These are phyloP conservation scores for Dysphania ambrosioides DNA, from an alignment of 148 eudicot species.

Conservation along the genomic window DNA sequence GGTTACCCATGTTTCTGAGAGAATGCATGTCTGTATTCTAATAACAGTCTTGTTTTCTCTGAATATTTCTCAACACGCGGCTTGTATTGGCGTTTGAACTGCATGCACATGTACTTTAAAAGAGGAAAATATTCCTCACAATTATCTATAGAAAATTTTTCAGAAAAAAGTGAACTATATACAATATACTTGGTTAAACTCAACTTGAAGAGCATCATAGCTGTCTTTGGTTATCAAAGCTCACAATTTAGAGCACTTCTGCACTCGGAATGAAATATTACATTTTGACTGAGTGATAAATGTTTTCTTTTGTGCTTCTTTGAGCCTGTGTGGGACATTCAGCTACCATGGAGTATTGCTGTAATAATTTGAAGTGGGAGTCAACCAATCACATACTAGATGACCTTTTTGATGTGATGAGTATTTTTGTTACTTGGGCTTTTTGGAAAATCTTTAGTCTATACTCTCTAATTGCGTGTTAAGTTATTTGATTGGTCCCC, in stretches of 20 bases:
- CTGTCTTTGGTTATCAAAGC: background rate
- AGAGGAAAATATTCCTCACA: background rate
- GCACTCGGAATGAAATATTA: background rate
- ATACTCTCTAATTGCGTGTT: background rate
- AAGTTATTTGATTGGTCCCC: too few relatives aligned
- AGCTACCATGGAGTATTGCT: background rate
- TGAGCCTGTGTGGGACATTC: background rate
- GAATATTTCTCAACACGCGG: background rate
- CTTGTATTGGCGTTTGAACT: background rate
- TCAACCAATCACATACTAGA: background rate
- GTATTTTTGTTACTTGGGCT: background rate
- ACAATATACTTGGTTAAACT: background rate
- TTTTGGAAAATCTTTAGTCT: background rate
- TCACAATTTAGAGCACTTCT: background rate
- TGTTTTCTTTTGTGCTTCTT: background rate
- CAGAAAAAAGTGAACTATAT: background rate
- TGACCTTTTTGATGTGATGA: background rate
- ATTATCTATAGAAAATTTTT: background rate
- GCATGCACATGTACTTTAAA: too few relatives aligned
- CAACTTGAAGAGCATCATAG: background rate
- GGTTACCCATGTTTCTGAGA: background rate
- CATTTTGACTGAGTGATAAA: background rate
- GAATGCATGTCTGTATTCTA: background rate
- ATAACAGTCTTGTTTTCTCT: background rate
- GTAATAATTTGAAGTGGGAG: background rate